Evolutionary conservation across 2,329 filamentous ascomycete genomes (phyloP), one percentile per base, ranked within the genome.

Genomic region (Trichoderma cornu-damae): DNA sequence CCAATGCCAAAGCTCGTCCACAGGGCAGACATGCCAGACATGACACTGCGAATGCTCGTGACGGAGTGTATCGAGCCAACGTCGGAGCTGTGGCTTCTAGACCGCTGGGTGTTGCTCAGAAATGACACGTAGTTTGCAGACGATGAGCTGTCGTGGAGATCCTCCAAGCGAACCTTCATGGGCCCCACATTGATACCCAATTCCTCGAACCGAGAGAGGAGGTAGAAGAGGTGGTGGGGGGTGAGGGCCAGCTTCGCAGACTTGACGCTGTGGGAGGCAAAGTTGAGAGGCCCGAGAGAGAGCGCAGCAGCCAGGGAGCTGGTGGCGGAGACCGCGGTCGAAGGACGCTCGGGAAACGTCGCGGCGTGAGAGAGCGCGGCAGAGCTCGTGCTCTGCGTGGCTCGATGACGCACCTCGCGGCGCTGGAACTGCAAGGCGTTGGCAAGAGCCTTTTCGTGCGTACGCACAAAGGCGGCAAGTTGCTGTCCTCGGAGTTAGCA

Each of bases 61-160:
- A 96, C 91, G 6, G 94, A 97, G 67, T 92, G 91, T 63, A 97
- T 90, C 1, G 94, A 97, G 65, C 90, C 90, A 56, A 87, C 86
- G 73, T 97, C 93, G 47, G 89, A 89, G 62, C 85, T 82, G 61
- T 86, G 85, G 62, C 88, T 88, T 70, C 89, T 89, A 61, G 89
- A 87, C 59, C 89, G 85, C 66, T 93, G 89, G 22, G 72, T 72
- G 66, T 90, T 88, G 69, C 88, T 87, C 61, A 96, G 81, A 70
- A 99, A 99, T 3, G 94, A 97, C 49, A 97, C 91, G 77, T 97
- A 97, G 74, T 94, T 95, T 65, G 89, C 86, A 20, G 91, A 89
- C 5, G 89, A 87, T 3, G 86, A 86, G 65, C 90, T 90, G 66
- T 91, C 89, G 72, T 96, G 90, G 44, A 99, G 85, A 70, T 96